Evolutionary conservation across 805 yeast genomes (phyloP).

Genomic region (Wickerhamomyces strasburgensis): DNA sequence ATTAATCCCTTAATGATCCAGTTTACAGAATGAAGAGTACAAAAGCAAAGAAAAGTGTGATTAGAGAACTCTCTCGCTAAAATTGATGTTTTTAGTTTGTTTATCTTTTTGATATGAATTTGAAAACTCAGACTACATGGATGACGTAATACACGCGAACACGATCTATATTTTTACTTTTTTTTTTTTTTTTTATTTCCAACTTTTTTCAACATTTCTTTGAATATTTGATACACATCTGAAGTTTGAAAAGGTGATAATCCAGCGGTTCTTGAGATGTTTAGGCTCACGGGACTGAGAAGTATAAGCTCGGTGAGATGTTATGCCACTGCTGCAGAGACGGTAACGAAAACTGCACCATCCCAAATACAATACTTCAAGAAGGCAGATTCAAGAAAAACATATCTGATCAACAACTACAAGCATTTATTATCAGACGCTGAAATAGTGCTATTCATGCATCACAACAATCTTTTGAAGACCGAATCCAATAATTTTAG

Average conservation of each 20-base stretch:
- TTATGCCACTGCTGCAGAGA: constrained; percentile 12
- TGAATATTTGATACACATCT: not conserved
- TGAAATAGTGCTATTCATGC: constrained; percentile 72
- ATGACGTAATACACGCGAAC: too few species aligned
- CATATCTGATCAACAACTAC: constrained; percentile 78
- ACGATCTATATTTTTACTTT: too few species aligned
- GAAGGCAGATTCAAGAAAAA: constrained; percentile 69
- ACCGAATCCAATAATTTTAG: constrained; percentile 63
- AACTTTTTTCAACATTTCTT: not conserved
- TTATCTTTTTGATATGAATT: too few species aligned
- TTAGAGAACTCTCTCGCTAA: too few species aligned
- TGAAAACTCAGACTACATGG: too few species aligned
- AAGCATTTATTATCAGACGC: constrained; percentile 60
- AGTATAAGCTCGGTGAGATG: constrained; percentile 11
- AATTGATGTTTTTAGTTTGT: too few species aligned
- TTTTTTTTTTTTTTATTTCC: too few species aligned
- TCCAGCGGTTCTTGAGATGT: constrained; percentile 4
- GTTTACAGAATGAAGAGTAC: too few species aligned
- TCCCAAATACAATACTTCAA: constrained; percentile 40
- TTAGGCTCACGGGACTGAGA: constrained; percentile 5
- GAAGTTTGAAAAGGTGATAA: too few species aligned
- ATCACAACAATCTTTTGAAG: constrained; percentile 76
- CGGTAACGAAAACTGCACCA: constrained; percentile 2
- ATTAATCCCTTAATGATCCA: too few species aligned
- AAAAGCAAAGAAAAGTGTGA: too few species aligned